Percentiles rank a stretch among this genome's conserved stretches.
phyloP scores from a whole-genome alignment of 2,329 filamentous ascomycete genomes.

The Cytospora schulzeri region DNA sequence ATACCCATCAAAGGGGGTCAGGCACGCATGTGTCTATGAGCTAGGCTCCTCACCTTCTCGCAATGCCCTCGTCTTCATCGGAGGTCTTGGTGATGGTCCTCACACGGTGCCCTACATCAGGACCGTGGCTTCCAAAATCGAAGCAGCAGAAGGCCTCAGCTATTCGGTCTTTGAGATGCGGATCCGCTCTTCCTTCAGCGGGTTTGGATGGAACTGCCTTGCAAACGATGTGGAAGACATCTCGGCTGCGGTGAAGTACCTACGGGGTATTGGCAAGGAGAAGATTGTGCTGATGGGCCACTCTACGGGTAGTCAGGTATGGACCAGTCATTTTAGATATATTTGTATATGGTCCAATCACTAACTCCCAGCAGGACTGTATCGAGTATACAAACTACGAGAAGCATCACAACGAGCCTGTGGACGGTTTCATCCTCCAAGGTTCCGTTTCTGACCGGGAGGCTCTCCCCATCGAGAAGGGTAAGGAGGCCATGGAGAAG shows the following conservation, averaged over 20 bases:
- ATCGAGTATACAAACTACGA: slow-evolving; percentile 54
- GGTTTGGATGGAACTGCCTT: slow-evolving; percentile 54
- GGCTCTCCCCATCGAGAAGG: slow-evolving; percentile 51
- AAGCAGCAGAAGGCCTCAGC: slow-evolving; percentile 39
- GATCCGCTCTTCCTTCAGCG: slow-evolving; percentile 55
- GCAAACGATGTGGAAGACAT: slow-evolving; percentile 57
- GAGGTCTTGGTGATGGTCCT: slow-evolving; percentile 70
- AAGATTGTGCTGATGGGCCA: slow-evolving; percentile 61
- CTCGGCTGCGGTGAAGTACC: slow-evolving; percentile 53
- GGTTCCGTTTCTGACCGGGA: slow-evolving; percentile 80
- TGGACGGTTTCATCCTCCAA: slow-evolving; percentile 80
- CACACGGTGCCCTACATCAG: slow-evolving; percentile 63
- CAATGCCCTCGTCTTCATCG: slow-evolving; percentile 70
- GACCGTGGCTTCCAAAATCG: slow-evolving; percentile 47
- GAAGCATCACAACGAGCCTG: slow-evolving; percentile 48
- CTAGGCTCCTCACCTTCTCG: slow-evolving; percentile 25
- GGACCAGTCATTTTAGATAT: background rate
- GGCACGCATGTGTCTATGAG: slow-evolving; percentile 33
- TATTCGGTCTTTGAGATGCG: slow-evolving; percentile 61
- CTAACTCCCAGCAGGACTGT: slow-evolving; percentile 48
- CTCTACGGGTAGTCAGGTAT: slow-evolving; percentile 60
- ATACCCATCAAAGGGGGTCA: slow-evolving; percentile 31
- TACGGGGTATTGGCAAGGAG: slow-evolving; percentile 51
- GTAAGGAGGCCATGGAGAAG: slow-evolving; percentile 45
- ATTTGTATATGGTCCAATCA: background rate